Base-by-base conservation (phyloP, 2,329 filamentous ascomycete species). In the Cephalotrichum gorgonifer region DNA sequence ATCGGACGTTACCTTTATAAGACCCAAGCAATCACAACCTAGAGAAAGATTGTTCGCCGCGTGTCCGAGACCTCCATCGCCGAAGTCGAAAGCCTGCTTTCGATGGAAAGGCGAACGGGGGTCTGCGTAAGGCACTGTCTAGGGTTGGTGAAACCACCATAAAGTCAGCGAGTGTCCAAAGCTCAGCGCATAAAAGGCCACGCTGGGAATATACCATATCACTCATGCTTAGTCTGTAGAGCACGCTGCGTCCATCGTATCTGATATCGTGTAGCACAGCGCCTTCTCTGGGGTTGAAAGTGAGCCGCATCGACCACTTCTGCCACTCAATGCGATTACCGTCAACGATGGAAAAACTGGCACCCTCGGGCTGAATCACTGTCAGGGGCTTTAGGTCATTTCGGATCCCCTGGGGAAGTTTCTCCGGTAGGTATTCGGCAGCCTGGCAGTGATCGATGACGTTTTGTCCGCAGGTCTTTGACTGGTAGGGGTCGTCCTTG, bases 21-120 rank as follows among this genome's bases (percentile, higher is more conserved):
- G 73, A 6, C 85, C 85, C 0, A 88, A 71, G 55, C 84, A 83
- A 58, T 87, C 83, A 49, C 83, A 86, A 17, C 83, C 83, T 0
- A 86, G 70, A 14, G 72, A 68, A 3, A 88, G 70, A 52, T 85
- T 85, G 61, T 88, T 88, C 15, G 81, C 78, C 44, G 74, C 78
- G 44, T 77, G 73, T 2, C 84, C 84, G 25, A 79, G 76, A 4
- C 83, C 83, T 8, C 75, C 79, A 51, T 87, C 82, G 6, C 84
- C 84, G 51, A 87, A 77, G 55, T 87, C 83, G 56, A 88, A 86
- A 1, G 83, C 83, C 48, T 82, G 78, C 60, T 88, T 87, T 38
- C 82, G 74, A 47, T 83, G 79, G 59, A 78, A 86, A 0, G 82
- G 83, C 1, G 72, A 65, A 2, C 83, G 74, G 1, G 79, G 79